A percentile compares a stretch with the other conserved stretches of the same genome.
These are phyloP conservation scores for Licmophora abbreviata DNA, from an alignment of 108 stramenopile species.

Conservation along the genomic window DNA sequence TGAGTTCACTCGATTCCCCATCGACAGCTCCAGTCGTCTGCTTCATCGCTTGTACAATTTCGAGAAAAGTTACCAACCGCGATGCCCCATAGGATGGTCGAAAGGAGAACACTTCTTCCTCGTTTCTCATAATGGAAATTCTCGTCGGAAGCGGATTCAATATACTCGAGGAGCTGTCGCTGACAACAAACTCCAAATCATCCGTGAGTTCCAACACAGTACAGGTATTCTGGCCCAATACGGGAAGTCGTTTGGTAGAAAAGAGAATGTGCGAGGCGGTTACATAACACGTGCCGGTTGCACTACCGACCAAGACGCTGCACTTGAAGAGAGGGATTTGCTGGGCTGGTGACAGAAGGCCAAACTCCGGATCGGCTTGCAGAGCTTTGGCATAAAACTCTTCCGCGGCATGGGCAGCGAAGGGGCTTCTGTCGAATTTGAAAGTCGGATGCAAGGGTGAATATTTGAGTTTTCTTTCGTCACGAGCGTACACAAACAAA, in stretches of 20 bases:
- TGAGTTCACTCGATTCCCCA: slow-evolving; percentile 33
- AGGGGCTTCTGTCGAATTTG: slow-evolving; percentile 18
- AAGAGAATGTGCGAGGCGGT: slow-evolving; percentile 62
- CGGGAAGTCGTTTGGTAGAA: slow-evolving; percentile 52
- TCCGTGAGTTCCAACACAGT: slow-evolving; percentile 43
- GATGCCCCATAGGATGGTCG: slow-evolving; percentile 61
- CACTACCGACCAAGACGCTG: slow-evolving; percentile 52
- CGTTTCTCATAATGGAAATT: slow-evolving; percentile 27
- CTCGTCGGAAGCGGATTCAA: slow-evolving; percentile 68
- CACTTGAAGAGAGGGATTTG: slow-evolving; percentile 69
- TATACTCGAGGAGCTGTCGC: slow-evolving; percentile 33
- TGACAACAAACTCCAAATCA: slow-evolving; percentile 61
- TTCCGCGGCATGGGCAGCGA: slow-evolving; percentile 26
- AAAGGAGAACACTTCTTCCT: slow-evolving; percentile 55
- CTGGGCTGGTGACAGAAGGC: slow-evolving; percentile 11
- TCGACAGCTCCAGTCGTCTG: not conserved
- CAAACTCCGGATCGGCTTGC: slow-evolving; percentile 29
- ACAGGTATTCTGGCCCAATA: slow-evolving; percentile 49
- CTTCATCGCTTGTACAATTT: slow-evolving; percentile 42
- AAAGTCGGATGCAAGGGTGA: not conserved
- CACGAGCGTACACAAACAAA: not conserved
- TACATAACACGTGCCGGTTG: slow-evolving; percentile 62
- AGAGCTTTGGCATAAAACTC: slow-evolving; percentile 29
- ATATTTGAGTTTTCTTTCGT: slow-evolving; percentile 13
- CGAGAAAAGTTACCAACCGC: slow-evolving; percentile 64